Percentiles rank a stretch among this genome's conserved stretches.
Evolutionary conservation across 2,329 filamentous ascomycete species (phyloP).

Genomic region (Diaporthe eres): DNA sequence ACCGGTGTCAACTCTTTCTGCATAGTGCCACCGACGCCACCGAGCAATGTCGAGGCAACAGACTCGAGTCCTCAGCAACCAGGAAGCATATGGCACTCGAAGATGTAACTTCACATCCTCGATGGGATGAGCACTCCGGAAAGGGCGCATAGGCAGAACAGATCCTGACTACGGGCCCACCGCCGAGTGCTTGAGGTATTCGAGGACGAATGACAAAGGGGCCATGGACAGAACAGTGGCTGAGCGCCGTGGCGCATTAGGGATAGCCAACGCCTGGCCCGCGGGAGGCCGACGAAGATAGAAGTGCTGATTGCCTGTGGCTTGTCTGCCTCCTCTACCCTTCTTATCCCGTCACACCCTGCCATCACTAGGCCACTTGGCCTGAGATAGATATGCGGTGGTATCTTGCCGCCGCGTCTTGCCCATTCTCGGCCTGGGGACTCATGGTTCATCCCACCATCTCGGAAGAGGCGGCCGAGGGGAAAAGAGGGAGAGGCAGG

Average conservation of each 20-base stretch:
- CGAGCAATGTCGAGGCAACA: neutral
- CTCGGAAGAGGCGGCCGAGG: conserved; percentile 28
- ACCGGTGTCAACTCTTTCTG: neutral
- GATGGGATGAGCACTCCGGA: neutral
- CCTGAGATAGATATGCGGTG: neutral
- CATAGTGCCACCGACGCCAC: neutral
- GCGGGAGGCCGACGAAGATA: neutral
- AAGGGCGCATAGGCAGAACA: neutral
- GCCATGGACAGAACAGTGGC: neutral
- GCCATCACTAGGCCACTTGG: neutral
- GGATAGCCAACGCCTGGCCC: neutral
- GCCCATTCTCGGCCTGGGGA: neutral
- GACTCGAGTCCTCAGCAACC: neutral
- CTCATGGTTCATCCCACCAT: neutral
- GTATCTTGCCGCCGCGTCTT: conserved; percentile 4
- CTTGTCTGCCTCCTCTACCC: neutral
- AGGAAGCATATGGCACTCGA: too few relatives aligned
- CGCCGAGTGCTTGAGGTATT: too few relatives aligned
- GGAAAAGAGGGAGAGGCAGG: neutral
- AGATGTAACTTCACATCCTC: neutral
- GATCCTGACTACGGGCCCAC: neutral
- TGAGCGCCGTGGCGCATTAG: neutral
- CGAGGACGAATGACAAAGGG: neutral
- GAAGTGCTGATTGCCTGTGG: neutral
- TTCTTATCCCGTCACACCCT: neutral